Conservation (phyloP, 306 rosid species). For the Crataegus laevigata region DNA sequence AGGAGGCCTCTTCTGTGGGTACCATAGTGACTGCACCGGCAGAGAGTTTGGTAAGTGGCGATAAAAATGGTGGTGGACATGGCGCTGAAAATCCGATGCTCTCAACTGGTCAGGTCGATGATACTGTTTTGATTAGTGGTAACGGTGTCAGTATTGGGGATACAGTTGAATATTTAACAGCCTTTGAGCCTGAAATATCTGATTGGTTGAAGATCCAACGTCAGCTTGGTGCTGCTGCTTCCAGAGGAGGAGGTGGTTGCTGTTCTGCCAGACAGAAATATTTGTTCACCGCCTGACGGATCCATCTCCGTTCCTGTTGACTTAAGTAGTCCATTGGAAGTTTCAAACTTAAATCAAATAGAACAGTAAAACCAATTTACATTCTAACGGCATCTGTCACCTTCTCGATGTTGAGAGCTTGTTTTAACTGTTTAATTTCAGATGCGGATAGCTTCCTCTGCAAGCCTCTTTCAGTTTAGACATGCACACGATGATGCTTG, state of each 20-base stretch:
- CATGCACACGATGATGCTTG: too few relatives aligned
- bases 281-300: constrained; percentile 13
- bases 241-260: constrained; percentile 20
- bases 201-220: constrained; percentile 19
- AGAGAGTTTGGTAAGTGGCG: neutral
- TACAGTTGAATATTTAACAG: constrained; percentile 8
- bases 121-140: neutral
- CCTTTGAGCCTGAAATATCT: constrained; percentile 21
- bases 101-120: neutral
- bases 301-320: constrained; percentile 23
- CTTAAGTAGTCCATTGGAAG: too few relatives aligned
- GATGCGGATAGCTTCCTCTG: too few relatives aligned
- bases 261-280: neutral
- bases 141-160: neutral
- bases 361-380: too few relatives aligned
- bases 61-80: neutral
- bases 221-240: constrained; percentile 15
- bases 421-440: too few relatives aligned
- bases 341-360: too few relatives aligned
- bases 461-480: too few relatives aligned
- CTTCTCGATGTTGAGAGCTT: too few relatives aligned
- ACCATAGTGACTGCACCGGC: neutral
- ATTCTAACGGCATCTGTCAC: too few relatives aligned
- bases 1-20: neutral
- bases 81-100: neutral